A percentile compares a stretch with the other conserved stretches of the same genome.
Conservation (phyloP, 2,329 filamentous ascomycete species). For the Fusarium verrucosum region DNA sequence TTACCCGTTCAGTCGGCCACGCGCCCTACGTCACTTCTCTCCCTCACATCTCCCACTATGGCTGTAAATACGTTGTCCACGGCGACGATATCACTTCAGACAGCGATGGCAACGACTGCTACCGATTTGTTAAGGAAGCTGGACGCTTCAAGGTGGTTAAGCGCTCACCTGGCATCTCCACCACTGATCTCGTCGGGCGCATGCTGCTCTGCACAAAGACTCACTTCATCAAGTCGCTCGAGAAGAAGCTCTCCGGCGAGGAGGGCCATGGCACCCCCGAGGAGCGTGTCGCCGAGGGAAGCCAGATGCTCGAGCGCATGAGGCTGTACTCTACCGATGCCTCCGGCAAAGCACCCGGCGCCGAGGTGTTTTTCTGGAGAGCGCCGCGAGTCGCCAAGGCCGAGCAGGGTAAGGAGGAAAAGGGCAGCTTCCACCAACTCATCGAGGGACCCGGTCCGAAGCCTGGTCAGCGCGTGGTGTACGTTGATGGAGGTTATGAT, state of each 20-base stretch:
- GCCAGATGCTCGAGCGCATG: slow-evolving; percentile 82
- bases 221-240: slow-evolving; percentile 88
- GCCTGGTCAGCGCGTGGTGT: slow-evolving; percentile 85
- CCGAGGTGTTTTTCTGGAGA: slow-evolving; percentile 87
- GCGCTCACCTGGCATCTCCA: slow-evolving; percentile 94
- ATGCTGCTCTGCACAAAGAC: slow-evolving; percentile 97
- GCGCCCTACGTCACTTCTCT: slow-evolving; percentile 96
- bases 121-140: slow-evolving; percentile 95
- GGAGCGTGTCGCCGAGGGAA: slow-evolving; percentile 71
- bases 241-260: slow-evolving; percentile 71
- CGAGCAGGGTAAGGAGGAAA: slow-evolving; percentile 62
- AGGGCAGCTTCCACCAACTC: slow-evolving; percentile 72
- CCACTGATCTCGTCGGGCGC: slow-evolving; percentile 95
- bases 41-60: slow-evolving; percentile 93
- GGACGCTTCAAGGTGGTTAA: slow-evolving; percentile 96
- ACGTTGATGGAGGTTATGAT: slow-evolving; percentile 97
- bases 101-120: slow-evolving; percentile 92
- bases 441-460: slow-evolving; percentile 76
- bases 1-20: slow-evolving; percentile 81
- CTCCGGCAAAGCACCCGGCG: slow-evolving; percentile 79
- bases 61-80: slow-evolving; percentile 94
- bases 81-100: slow-evolving; percentile 98
- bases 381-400: slow-evolving; percentile 61
- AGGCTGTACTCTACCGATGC: slow-evolving; percentile 88
- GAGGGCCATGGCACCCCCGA: slow-evolving; percentile 76